A percentile compares a stretch with the other conserved stretches of the same genome.
phyloP scores from a whole-genome alignment of 78 protist genomes.

The Chrysochromulina parva region DNA sequence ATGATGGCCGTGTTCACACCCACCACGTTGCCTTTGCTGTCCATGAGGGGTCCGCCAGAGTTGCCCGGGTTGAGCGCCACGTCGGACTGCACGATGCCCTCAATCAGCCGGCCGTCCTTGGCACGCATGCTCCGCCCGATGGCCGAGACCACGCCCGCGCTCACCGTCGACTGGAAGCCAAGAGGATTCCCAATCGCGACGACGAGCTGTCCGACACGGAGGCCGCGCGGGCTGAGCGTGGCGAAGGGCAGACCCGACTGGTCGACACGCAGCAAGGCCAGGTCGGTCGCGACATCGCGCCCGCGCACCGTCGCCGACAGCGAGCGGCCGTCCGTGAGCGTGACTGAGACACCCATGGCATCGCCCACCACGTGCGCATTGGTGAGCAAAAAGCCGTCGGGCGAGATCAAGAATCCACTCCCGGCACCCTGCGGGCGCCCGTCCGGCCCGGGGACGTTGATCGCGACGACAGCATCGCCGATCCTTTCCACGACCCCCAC shows the following conservation, averaged over 20 bases:
- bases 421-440: neutral
- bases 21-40: neutral
- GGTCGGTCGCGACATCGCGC: neutral
- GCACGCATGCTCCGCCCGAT: neutral
- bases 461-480: neutral
- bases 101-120: neutral
- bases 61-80: conserved; percentile 30
- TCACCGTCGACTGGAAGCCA: conserved; percentile 17
- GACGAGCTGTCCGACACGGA: neutral
- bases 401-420: neutral
- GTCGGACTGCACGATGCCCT: neutral
- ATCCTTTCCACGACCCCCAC: neutral
- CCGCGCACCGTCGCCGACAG: neutral
- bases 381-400: neutral
- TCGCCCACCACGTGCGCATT: conserved; percentile 10
- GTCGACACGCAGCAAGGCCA: neutral
- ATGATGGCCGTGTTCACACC: conserved; percentile 31
- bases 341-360: neutral
- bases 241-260: neutral
- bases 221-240: neutral
- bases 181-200: conserved; percentile 24
- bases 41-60: conserved; percentile 20
- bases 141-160: conserved; percentile 26
- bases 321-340: conserved; percentile 11
- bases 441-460: neutral